These are phyloP conservation scores for Agaricus sinodeliciosus DNA, from an alignment of 768 basidiomycete genomes.

Conservation along the genomic window DNA sequence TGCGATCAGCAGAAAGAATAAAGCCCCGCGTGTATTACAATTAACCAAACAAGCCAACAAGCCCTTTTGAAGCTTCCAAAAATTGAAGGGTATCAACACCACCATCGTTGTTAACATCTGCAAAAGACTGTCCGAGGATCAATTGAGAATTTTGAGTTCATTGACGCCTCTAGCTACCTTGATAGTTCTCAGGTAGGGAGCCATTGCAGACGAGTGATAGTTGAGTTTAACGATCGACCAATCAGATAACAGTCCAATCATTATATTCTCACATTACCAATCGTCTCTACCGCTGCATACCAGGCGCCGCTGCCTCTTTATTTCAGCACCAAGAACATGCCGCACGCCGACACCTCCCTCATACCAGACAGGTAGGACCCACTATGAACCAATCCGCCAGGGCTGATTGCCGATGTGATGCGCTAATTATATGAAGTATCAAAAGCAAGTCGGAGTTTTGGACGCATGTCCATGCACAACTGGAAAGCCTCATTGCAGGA, in stretches of 20 bases:
- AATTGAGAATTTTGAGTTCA: neutral
- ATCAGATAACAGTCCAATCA: slow-evolving; percentile 16
- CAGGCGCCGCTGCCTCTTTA: neutral
- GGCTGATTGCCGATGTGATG: neutral
- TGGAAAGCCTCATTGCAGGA: slow-evolving; percentile 54
- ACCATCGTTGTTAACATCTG: slow-evolving; percentile 79
- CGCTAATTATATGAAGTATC: slow-evolving; percentile 32
- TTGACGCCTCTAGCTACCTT: slow-evolving; percentile 34
- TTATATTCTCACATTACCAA: no score
- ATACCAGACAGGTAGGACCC: slow-evolving; percentile 48
- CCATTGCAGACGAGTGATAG: slow-evolving; percentile 35
- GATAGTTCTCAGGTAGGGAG: slow-evolving; percentile 69
- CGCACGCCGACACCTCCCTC: slow-evolving; percentile 75
- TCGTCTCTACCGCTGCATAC: neutral
- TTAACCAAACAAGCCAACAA: slow-evolving; percentile 88
- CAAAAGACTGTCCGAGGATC: slow-evolving; percentile 73
- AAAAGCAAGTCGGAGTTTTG: slow-evolving; percentile 76
- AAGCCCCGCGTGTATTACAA: neutral
- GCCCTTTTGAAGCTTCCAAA: slow-evolving; percentile 81
- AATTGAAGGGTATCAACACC: slow-evolving; percentile 88
- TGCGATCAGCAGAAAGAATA: neutral
- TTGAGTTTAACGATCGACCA: slow-evolving; percentile 12
- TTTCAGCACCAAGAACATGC: slow-evolving; percentile 39
- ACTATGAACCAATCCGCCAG: neutral
- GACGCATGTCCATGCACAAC: slow-evolving; percentile 62